Conservation (phyloP, 1,284 basidiomycete species). For the Cutaneotrichosporon sp. region DNA sequence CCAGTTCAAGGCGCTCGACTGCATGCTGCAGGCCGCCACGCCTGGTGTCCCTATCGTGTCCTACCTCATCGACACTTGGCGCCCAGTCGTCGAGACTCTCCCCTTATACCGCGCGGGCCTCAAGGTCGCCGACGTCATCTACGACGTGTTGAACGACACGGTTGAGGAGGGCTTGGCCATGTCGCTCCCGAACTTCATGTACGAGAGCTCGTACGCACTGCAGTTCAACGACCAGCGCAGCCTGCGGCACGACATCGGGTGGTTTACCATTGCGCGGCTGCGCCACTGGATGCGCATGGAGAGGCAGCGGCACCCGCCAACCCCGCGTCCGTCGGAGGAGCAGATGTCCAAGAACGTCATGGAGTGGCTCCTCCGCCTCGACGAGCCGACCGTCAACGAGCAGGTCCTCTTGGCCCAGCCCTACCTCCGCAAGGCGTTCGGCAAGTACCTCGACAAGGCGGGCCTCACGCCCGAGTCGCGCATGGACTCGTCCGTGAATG, state of each 20-base stretch:
- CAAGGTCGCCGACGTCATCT: constrained; percentile 23
- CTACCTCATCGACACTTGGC: constrained; percentile 26
- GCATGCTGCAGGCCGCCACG: constrained; percentile 22
- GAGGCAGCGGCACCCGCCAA: background rate
- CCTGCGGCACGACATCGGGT: constrained; percentile 44
- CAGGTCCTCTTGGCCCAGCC: constrained; percentile 30
- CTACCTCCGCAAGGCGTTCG: constrained; percentile 37
- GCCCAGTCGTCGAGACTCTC: constrained; percentile 7
- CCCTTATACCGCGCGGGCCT: constrained; percentile 5
- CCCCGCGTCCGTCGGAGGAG: background rate
- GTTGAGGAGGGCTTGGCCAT: constrained; percentile 12
- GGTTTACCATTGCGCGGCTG: constrained; percentile 41
- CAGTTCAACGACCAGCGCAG: constrained; percentile 43
- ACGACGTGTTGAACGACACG: constrained; percentile 29
- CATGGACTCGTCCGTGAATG: constrained; percentile 16
- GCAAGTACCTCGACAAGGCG: constrained; percentile 18
- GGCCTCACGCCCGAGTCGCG: constrained; percentile 14
- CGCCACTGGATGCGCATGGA: constrained; percentile 37
- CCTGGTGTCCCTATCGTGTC: constrained; percentile 21
- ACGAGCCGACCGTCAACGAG: constrained; percentile 32
- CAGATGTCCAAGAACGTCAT: constrained; percentile 31
- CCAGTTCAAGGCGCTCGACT: constrained; percentile 17
- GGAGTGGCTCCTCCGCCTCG: constrained; percentile 25
- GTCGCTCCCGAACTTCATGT: constrained; percentile 36
- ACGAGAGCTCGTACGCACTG: constrained; percentile 41